Base-by-base conservation (phyloP, 306 rosid species). In the Acacia melanoxylon region DNA sequence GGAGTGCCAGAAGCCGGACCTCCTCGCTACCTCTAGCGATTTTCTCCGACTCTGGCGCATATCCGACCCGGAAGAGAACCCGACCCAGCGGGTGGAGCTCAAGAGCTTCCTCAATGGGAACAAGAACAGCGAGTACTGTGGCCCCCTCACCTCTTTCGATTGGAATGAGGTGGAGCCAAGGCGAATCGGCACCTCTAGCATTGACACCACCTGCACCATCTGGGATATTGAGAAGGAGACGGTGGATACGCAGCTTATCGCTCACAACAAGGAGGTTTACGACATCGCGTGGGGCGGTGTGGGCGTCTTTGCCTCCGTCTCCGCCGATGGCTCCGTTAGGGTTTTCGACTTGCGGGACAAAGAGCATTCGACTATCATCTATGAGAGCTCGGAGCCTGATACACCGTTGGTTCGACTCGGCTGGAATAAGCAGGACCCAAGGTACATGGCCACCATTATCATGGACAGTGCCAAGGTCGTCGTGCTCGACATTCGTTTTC, bases 201-300 rank as follows among this genome's bases (percentile, higher is more conserved):
- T 95, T 67, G 99, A 95, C 67, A 93, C 98, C 8, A 95, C 99
- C 35, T 95, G 99, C 74, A 93, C 99, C 1, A 95, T 95, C 48
- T 95, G 99, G 99, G 99, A 95, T 75, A 91, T 95, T 51, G 99
- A 95, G 87, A 88, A 92, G 20, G 99, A 95, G 86, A 89, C 97
- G 0, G 99, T 95, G 7, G 99, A 95, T 45, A 95, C 99, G 0
- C 99, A 95, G 76, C 86, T 95, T 2, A 93, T 95, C 19, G 99
- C 99, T 0, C 99, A 95, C 62, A 98, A 95, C 40, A 95, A 92
- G 82, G 99, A 95, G 89, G 99, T 95, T 5, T 93, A 92, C 81
- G 99, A 95, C 71, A 95, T 95, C 42, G 97, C 99, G 0, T 95
- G 99, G 99, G 99, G 99, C 4, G 99, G 99, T 9, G 97, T 95